Base-by-base conservation (phyloP, 2,329 filamentous ascomycete species). In the Ophiocordyceps camponoti-floridani region DNA sequence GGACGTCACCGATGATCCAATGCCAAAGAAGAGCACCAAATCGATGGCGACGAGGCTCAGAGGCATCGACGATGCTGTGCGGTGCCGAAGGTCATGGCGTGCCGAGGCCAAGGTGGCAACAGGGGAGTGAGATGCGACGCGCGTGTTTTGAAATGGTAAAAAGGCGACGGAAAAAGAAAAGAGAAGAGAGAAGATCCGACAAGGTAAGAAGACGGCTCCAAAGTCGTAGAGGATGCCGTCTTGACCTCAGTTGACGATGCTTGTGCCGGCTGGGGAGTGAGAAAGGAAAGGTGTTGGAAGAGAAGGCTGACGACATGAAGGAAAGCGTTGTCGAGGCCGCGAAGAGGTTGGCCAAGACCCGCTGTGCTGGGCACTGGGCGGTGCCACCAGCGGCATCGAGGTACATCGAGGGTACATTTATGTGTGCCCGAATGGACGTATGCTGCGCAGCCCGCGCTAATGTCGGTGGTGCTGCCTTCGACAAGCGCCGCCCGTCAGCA, bases 61-160 rank as follows among this genome's bases (percentile, higher is more conserved):
- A 23, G 38, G 42, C 45, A 46, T 44, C 42, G 45, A 43, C 18
- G 27, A 42, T 41, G 42, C 19, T 46, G 26, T 35, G 40, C 4
- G 26, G 7, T 27, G 26, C 14, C 26, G 42, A 40, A 37, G 42
- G 35, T 42, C 45, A 46, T 46, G 42, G 11, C 42, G 40, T 31
- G 42, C 30, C n/a, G 42, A 33, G 11, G 14, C 41, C 19, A 40
- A 26, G 30, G 13, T n/a, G 35, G 27, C 27, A 28, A 42, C 35
- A 43, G 37, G 18, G 31, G 1, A 18, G 31, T 12, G 31, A 35
- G 31, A 35, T 35, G 13, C 31, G 31, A 35, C 31, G 31, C 31
- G 31, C 10, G 12, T 12, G 31, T 35, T 35, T 35, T 35, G 31
- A n/a, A 35, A 35, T 14, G 31, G 9, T 6, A n/a, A 35, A 35